Base-by-base conservation (phyloP, 805 yeast genomes). In the Teunomyces pallodes region DNA sequence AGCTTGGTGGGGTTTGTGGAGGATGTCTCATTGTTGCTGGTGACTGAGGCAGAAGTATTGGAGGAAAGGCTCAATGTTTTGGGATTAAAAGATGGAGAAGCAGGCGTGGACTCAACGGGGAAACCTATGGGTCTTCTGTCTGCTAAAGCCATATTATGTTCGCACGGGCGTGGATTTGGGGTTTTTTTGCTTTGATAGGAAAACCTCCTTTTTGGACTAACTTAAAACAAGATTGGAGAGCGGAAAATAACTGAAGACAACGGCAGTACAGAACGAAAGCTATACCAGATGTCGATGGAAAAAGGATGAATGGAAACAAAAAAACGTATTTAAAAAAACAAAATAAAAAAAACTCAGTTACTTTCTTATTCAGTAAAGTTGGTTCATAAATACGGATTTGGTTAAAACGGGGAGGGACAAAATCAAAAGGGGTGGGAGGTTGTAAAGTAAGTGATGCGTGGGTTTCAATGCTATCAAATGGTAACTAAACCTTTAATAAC, bases 61-160 rank as follows among this genome's bases (percentile, higher is more conserved):
- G 42, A 36, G 13, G 28, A 16, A 32, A 43, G 33, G 44, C 52
- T 55, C 50, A 62, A 59, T 30, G 66, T 52, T 42, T 56, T 59
- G 17, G 74, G 63, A 47, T 68, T 67, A 54, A 67, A 72, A 16
- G 76, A 64, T 7, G 77, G 77, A 5, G 75, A 64, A 33, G 77
- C 70, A 14, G 79, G 76, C 9, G 77, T 64, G 14, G 80, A 74
- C 40, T 77, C 64, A 20, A 74, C 75, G 41, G 83, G 79, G 56
- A 81, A 70, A 31, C 76, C 79, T 46, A 80, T 73, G 26, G 86
- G 86, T 74, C 85, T 80, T 72, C 84, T 77, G 61, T 82, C 83
- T 52, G 87, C 82, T 68, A 82, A 74, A 48, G 87, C 87, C 87
- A 82, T 82, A 41, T 36, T 62, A 40, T 38, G 42, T 36, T 13